Percentiles rank a stretch among this genome's conserved stretches.
phyloP scores from a whole-genome alignment of 352 stramenopile genomes.

The Phytophthora megakarya region DNA sequence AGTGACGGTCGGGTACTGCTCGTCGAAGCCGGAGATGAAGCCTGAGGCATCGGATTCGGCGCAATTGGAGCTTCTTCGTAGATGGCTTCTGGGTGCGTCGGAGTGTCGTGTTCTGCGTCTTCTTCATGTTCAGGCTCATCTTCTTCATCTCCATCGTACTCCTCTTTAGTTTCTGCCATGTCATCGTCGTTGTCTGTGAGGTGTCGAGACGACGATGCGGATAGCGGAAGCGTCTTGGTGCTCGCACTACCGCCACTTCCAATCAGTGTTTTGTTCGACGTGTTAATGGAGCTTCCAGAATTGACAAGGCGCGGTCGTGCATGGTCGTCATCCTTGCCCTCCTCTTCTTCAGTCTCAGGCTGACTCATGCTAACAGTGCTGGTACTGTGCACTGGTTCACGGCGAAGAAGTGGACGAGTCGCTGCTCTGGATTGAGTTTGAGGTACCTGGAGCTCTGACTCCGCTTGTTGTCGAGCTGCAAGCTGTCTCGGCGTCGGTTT shows the following conservation, averaged over 20 bases:
- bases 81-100: slow-evolving; percentile 4
- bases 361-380: slow-evolving; percentile 32
- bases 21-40: background rate
- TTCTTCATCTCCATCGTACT: slow-evolving; percentile 43
- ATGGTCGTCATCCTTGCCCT: slow-evolving; percentile 34
- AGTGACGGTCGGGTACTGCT: slow-evolving; percentile 43
- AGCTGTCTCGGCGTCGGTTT: slow-evolving; percentile 25
- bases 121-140: slow-evolving; percentile 54
- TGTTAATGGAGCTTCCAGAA: slow-evolving; percentile 41
- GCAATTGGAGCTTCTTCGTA: slow-evolving; percentile 20
- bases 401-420: slow-evolving; percentile 25
- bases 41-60: slow-evolving; percentile 13
- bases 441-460: slow-evolving; percentile 13
- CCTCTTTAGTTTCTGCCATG: slow-evolving; percentile 36
- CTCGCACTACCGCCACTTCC: slow-evolving; percentile 53
- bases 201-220: slow-evolving; percentile 48
- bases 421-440: slow-evolving; percentile 27
- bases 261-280: slow-evolving; percentile 56
- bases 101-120: slow-evolving; percentile 13
- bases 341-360: slow-evolving; percentile 25
- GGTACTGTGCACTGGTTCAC: slow-evolving; percentile 36
- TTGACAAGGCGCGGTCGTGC: slow-evolving; percentile 36
- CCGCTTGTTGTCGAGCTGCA: slow-evolving; percentile 25
- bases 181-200: slow-evolving; percentile 48
- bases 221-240: slow-evolving; percentile 59